phyloP scores from a whole-genome alignment of 805 yeast species.

The Saturnispora dispora region DNA sequence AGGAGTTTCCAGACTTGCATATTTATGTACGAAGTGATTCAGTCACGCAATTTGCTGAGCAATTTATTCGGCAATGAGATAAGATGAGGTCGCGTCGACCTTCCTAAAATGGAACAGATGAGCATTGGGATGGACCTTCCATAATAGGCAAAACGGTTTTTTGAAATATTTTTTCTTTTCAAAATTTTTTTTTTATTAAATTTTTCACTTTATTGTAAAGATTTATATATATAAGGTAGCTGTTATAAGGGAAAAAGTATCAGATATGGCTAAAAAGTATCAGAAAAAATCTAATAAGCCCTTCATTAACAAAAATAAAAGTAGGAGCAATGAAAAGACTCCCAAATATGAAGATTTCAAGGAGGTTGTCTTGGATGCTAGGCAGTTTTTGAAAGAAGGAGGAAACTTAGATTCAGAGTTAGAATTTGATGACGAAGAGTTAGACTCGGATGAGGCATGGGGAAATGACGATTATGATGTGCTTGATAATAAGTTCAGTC shows the following conservation, averaged over 20 bases:
- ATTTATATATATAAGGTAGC: neutral
- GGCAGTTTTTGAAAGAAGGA: conserved; percentile 18
- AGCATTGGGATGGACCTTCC: neutral
- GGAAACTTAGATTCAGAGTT: conserved; percentile 20
- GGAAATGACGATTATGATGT: conserved; percentile 67
- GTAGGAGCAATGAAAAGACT: neutral
- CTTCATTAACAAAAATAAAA: neutral
- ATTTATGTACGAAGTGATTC: too few relatives aligned
- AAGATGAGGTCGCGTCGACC: neutral
- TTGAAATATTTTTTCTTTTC: neutral
- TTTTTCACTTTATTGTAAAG: neutral
- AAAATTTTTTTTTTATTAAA: neutral
- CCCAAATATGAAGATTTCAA: conserved; percentile 14
- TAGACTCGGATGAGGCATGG: conserved; percentile 72
- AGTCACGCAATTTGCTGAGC: too few relatives aligned
- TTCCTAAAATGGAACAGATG: neutral
- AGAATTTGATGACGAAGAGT: conserved; percentile 31
- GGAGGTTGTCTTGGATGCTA: conserved; percentile 28
- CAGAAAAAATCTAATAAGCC: conserved; percentile 15
- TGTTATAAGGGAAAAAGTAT: neutral
- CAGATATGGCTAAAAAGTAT: conserved; percentile 3
- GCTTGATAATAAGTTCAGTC: conserved; percentile 57
- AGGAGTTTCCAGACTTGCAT: too few relatives aligned
- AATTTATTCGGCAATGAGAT: too few relatives aligned
- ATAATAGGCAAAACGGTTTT: neutral